Base-by-base conservation (phyloP, 2,329 filamentous ascomycete genomes). In the Hypoxylon sp. region DNA sequence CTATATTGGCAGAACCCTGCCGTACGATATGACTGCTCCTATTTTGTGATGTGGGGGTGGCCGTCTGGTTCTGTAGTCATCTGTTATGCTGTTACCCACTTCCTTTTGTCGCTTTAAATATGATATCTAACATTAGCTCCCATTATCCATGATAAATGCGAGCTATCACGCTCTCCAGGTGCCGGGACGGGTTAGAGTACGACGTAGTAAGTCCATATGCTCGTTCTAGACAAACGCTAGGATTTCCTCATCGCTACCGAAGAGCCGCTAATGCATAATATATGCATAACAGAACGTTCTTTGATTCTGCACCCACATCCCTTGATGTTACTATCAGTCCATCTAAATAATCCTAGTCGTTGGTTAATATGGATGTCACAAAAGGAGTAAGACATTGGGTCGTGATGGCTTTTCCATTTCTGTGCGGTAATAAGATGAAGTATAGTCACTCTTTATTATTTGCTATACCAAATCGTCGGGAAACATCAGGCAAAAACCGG, bases 321-420 rank as follows among this genome's bases (percentile, higher is more conserved):
- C n/a, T 57, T 45, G 34, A 58, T 70, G 55, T 61, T 59, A 65
- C 47, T 30, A 63, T 65, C 43, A 59, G 51, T 53, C 52, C 54
- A 60, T 61, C 16, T 47, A 58, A 34, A 46, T 41, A 34, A n/a
- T 30, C 27, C 41, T 52, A n/a, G 21, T 59, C 58, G 53, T 67
- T 69, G 55, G 60, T 41, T 34, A 37, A 48, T 34, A 21, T 25
- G 50, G 39, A 56, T 55, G 52, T 50, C 25, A 61, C 41, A 37
- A 21, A 27, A 21, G 23, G n/a, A n/a, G 12, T 12, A 53, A 6
- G 37, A 39, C 30, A n/a, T 9, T 47, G 34, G 23, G 25, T 48
- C 25, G 45, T 30, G 16, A 23, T n/a, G 11, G 39, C n/a, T 9
- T 12, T 56, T 53, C 6, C 9, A n/a, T 12, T 34, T 41, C 19